Percentiles rank a stretch among this genome's conserved stretches.
Conservation (phyloP, 306 rosid genomes). For the Geum urbanum region DNA sequence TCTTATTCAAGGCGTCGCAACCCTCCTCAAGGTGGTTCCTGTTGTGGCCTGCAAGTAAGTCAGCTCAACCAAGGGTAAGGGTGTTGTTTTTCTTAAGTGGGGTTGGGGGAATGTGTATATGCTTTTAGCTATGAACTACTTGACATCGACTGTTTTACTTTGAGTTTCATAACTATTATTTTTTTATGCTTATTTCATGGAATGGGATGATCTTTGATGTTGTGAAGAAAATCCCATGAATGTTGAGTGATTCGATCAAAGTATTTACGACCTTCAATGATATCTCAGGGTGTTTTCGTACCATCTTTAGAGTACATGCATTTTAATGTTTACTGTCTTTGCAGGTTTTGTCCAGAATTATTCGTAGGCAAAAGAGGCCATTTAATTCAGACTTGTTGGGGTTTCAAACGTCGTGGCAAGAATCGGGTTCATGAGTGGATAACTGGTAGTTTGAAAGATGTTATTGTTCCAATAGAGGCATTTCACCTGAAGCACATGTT, state of each 20-base stretch:
- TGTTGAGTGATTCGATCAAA: not conserved
- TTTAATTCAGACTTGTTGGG: constrained; percentile 64
- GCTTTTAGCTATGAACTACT: not conserved
- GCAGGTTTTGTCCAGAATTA: constrained; percentile 79
- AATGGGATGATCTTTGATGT: not conserved
- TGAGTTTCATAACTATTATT: not conserved
- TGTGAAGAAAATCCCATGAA: not conserved
- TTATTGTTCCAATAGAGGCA: constrained; percentile 70
- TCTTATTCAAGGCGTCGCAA: constrained; percentile 64
- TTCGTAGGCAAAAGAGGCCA: constrained; percentile 69
- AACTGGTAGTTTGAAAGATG: constrained; percentile 55
- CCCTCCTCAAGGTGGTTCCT: constrained; percentile 53
- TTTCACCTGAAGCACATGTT: constrained; percentile 69
- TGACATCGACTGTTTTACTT: not conserved
- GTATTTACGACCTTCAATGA: not conserved
- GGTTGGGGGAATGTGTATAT: not conserved
- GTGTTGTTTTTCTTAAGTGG: not conserved
- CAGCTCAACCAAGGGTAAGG: not conserved
- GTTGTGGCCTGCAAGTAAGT: constrained; percentile 77
- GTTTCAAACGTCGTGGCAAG: constrained; percentile 56
- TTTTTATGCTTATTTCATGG: not conserved
- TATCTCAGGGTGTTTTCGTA: not conserved
- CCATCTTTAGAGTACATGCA: not conserved
- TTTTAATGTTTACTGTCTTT: constrained; percentile 1
- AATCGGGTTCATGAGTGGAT: constrained; percentile 72